Evolutionary conservation across 192 early-diverging fungal species (phyloP).

Genomic region (Dimargaris cristalligena): DNA sequence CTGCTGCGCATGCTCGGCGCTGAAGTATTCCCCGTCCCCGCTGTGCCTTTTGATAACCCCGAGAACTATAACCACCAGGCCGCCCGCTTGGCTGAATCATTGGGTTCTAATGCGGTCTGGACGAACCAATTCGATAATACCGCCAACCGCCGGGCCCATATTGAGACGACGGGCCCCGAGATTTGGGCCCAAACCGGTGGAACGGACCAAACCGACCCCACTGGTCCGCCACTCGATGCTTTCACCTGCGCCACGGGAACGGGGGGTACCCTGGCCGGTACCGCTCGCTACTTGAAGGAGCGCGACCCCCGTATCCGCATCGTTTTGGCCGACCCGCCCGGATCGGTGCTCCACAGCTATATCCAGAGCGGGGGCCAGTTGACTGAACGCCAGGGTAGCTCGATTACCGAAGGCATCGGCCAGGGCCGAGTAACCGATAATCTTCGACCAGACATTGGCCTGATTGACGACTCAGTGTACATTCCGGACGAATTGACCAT

Average conservation of each 20-base stretch:
- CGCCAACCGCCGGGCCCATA: conserved; percentile 80
- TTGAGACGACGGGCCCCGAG: conserved; percentile 92
- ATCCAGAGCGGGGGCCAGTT: conserved; percentile 49
- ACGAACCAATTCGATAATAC: conserved; percentile 94
- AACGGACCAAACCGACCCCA: too few species aligned
- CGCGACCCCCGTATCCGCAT: conserved; percentile 46
- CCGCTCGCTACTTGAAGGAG: conserved; percentile 66
- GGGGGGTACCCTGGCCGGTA: conserved; percentile 80
- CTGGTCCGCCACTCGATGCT: conserved; percentile 62
- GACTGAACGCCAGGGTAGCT: conserved; percentile 55
- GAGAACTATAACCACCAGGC: conserved; percentile 94
- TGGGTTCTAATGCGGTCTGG: conserved; percentile 82
- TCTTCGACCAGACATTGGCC: conserved; percentile 55
- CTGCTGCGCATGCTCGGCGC: conserved; percentile 82
- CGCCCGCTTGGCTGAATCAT: conserved; percentile 50
- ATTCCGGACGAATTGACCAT: conserved; percentile 70
- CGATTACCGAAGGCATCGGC: conserved; percentile 92
- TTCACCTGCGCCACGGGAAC: conserved; percentile 89
- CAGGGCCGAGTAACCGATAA: conserved; percentile 90
- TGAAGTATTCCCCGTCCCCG: conserved; percentile 84
- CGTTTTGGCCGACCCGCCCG: conserved; percentile 83
- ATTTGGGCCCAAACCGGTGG: conserved; percentile 81
- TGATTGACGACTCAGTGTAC: conserved; percentile 69
- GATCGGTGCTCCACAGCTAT: conserved; percentile 77
- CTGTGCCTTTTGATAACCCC: conserved; percentile 80